Conservation (phyloP, 2,329 filamentous ascomycete species). For the Alternaria novae-zelandiae region DNA sequence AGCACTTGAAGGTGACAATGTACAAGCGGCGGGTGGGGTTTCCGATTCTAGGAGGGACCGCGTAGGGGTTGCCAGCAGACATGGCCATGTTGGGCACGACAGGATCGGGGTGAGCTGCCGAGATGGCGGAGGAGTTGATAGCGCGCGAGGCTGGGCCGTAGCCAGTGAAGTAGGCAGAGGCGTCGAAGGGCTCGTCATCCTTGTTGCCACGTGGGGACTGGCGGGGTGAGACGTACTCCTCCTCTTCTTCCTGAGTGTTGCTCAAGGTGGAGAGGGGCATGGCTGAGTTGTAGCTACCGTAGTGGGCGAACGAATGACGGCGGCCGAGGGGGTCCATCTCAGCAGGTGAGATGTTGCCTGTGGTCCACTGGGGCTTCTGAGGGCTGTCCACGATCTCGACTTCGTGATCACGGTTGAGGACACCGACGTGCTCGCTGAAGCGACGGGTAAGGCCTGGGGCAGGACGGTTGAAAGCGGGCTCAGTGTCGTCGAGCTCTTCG, state of each 20-base stretch:
- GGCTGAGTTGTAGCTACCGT: constrained; percentile 32
- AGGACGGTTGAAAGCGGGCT: constrained; percentile 56
- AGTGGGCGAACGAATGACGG: constrained; percentile 74
- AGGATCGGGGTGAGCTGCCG: constrained; percentile 45
- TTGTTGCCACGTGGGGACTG: constrained; percentile 54
- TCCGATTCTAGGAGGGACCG: constrained; percentile 38
- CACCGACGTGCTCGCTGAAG: constrained; percentile 45
- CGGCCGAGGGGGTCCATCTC: constrained; percentile 64
- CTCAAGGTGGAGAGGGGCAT: constrained; percentile 34
- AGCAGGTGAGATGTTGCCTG: constrained; percentile 30
- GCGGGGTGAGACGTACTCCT: constrained; percentile 31
- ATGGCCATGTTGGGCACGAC: constrained; percentile 29
- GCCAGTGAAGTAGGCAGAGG: constrained; percentile 47
- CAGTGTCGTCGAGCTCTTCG: constrained; percentile 72
- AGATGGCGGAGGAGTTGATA: constrained; percentile 45
- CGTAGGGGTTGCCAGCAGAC: constrained; percentile 41
- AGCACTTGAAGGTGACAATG: constrained; percentile 96
- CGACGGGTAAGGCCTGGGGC: constrained; percentile 39
- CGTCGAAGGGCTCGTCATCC: constrained; percentile 62
- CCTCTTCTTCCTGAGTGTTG: constrained; percentile 43
- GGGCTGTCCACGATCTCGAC: constrained; percentile 29
- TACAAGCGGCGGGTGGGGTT: constrained; percentile 62
- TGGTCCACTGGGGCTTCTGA: constrained; percentile 39
- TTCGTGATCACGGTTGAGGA: constrained; percentile 29
- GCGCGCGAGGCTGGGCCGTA: constrained; percentile 44